These are phyloP conservation scores for Chlamydomonas reinhardtii DNA, from an alignment of 163 green algal species.

Conservation along the genomic window DNA sequence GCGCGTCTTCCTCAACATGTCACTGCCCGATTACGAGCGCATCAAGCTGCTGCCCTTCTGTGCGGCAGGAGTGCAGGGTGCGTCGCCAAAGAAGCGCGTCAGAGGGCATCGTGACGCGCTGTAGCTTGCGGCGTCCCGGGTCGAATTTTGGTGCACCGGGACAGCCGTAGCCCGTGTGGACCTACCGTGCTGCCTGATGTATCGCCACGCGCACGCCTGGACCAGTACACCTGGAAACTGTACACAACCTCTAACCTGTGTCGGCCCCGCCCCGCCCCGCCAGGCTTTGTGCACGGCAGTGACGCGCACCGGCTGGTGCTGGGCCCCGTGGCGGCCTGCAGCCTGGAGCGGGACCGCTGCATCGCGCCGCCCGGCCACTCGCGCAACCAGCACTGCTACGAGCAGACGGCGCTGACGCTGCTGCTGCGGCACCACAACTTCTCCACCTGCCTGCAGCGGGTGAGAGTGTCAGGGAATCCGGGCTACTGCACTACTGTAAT, in stretches of 20 bases:
- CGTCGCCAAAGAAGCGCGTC: background rate
- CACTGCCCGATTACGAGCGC: background rate
- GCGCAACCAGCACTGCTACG: slow-evolving; percentile 33
- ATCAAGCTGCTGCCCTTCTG: slow-evolving; percentile 1
- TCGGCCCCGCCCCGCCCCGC: no score
- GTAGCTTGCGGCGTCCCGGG: no score
- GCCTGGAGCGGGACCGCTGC: background rate
- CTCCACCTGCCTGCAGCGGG: slow-evolving; percentile 14
- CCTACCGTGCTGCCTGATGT: no score
- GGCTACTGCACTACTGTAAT: no score
- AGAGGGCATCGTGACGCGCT: no score
- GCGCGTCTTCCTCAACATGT: background rate
- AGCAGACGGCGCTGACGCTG: slow-evolving; percentile 28
- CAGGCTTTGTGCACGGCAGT: slow-evolving; percentile 36
- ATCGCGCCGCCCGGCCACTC: slow-evolving; percentile 28
- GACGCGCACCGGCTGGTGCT: slow-evolving; percentile 13
- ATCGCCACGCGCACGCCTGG: no score
- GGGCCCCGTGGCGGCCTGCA: slow-evolving; percentile 4
- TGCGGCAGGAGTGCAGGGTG: slow-evolving; percentile 17
- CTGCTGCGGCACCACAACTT: slow-evolving; percentile 32
- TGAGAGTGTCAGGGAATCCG: no score
- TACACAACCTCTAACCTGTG: no score
- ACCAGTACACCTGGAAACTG: no score
- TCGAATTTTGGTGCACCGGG: no score
- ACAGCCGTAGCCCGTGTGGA: no score